Conservation (phyloP, 2,329 filamentous ascomycete species). For the Colletotrichum brevisporum region DNA sequence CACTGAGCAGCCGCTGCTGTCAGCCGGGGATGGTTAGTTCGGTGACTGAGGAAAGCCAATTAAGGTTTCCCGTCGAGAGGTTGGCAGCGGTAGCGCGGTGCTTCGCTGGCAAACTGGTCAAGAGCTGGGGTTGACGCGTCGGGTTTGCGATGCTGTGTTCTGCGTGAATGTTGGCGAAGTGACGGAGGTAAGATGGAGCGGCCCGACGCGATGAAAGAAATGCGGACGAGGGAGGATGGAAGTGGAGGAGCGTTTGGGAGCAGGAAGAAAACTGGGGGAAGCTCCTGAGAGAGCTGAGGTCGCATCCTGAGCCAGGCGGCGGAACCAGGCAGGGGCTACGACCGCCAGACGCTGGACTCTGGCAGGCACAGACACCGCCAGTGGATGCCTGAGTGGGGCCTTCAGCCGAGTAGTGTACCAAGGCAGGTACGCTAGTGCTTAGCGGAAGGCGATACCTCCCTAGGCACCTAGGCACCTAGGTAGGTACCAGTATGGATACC, state of each 20-base stretch:
- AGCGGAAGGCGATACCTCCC: background rate
- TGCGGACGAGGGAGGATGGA: conserved; percentile 11
- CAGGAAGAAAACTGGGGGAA: conserved; percentile 41
- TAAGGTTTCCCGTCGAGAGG: conserved; percentile 22
- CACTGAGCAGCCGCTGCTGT: conserved; percentile 26
- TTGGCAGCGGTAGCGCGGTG: conserved; percentile 18
- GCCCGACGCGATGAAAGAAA: conserved; percentile 33
- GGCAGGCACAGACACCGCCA: conserved; percentile 36
- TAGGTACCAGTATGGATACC: too few species aligned
- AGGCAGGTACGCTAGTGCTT: background rate
- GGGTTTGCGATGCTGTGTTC: background rate
- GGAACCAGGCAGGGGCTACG: conserved; percentile 29
- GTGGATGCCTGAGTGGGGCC: conserved; percentile 30
- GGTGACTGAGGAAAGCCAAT: conserved; percentile 20
- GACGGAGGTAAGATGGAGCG: conserved; percentile 1
- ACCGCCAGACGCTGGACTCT: conserved; percentile 18
- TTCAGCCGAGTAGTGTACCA: background rate
- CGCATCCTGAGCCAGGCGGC: conserved; percentile 34
- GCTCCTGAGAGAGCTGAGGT: conserved; percentile 41
- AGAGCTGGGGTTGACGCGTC: conserved; percentile 17
- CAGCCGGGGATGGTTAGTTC: conserved; percentile 22
- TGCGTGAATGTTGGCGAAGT: conserved; percentile 13
- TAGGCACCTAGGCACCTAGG: too few species aligned
- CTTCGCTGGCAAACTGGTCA: conserved; percentile 7
- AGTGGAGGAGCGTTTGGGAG: conserved; percentile 30